Base-by-base conservation (phyloP, 805 yeast genomes). In the Yarrowia divulgata region DNA sequence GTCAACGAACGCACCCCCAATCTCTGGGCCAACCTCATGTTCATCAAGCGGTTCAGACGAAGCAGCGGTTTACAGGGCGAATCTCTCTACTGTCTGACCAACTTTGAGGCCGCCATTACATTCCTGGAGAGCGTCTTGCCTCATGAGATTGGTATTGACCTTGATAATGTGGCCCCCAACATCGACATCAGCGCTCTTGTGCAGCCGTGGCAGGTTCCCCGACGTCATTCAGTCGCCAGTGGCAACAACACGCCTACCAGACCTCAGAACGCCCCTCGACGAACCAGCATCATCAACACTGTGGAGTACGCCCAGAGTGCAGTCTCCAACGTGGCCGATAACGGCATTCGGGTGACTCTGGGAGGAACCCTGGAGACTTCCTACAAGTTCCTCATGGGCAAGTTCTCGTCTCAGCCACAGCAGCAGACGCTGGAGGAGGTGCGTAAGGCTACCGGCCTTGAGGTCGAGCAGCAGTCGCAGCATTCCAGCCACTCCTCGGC, bases 51-150 rank as follows among this genome's bases (percentile, higher is more conserved):
- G 48, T 81, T 80, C 71, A 75, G 84, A 35, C 77, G 81, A 45
- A 68, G 71, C 8, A 69, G 72, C 8, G 72, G 73, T 8, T 67
- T 81, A 13, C 72, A 73, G 34, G 84, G 84, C 23, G 82, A 80
- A 67, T 71, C 77, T 9, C 74, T 78, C 45, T 81, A 81, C 71
- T 80, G 83, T 71, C 72, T 81, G 48, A 81, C 84, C 19, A 81
- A 81, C 70, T 73, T 80, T 46, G 84, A 81, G 69, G 84, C 84
- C 2, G 81, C 81, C 8, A 75, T 79, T 12, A 77, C 76, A 39
- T 77, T 81, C 60, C 64, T 81, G 29, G 80, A 80, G 64, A 73
- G 79, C 13, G 73, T 78, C 18, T 75, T 77, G 18, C 70, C 78
- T 43, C 75, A 76, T 7, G 72, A 76, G 6, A 70, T 81, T 29